Evolutionary conservation across 495 filamentous ascomycete genomes (phyloP), one percentile per base, ranked within the genome.

Genomic region (Penicillium manginii): DNA sequence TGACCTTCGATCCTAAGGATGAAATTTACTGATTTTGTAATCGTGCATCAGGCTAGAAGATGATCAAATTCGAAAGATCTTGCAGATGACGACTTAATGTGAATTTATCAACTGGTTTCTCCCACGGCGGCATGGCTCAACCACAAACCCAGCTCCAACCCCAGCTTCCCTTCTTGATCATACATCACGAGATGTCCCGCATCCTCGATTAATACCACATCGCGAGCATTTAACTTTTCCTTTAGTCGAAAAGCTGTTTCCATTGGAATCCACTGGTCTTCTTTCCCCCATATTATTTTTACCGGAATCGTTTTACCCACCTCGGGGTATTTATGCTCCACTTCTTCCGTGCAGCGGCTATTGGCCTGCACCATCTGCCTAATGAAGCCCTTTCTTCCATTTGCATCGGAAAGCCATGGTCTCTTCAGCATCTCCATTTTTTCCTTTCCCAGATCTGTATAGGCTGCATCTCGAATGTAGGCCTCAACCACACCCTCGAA

Each of bases 171-270:
- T 33, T 58, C 60, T 47, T 76, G 70, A 55, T 76, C 73, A 60
- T 61, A 69, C 68, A 72, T 71, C 0, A 72, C 56, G 57, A 74
- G 42, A 67, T 74, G 73, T 0, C 73, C 73, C 5, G 70, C 73
- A 11, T 60, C 64, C 5, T 74, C 68, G 43, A 76, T 66, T 19
- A 72, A 15, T 19, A 66, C 66, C 21, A 72, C 56, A 11, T 63
- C 57, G 29, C 42, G 23, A 18, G 61, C 61, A 50, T 62, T 53
- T 15, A 72, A 14, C 40, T 50, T 55, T 11, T 60, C 57, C 14
- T 54, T 55, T 55, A 74, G 35, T 21, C 59, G 58, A 1, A 52
- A 33, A 22, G 68, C 70, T 11, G 57, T 65, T 23, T 68, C 68
- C 32, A 67, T 64, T 0, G 72, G 72, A 51, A 73, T 62, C 72